Conservation (phyloP, 371 early-diverging fungal species). For the Sporodiniella umbellata region DNA sequence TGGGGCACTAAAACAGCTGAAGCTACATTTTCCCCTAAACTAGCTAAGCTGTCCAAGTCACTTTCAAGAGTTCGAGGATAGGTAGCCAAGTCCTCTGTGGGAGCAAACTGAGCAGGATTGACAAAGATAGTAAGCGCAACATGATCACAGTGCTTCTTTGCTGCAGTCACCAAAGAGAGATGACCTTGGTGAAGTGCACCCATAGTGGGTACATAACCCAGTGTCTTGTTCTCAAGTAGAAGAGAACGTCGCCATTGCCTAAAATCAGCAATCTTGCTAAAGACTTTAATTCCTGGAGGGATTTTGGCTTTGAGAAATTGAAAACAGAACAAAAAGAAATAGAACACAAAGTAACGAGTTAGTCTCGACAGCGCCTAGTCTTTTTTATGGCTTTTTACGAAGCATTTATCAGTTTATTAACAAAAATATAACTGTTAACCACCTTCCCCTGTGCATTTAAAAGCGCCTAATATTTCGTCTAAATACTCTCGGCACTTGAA, state of each 20-base stretch:
- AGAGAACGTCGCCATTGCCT: slow-evolving; percentile 63
- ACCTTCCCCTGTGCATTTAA: neutral
- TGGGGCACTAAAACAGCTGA: slow-evolving; percentile 77
- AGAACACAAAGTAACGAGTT: too few relatives aligned
- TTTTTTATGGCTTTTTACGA: too few relatives aligned
- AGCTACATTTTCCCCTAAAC: slow-evolving; percentile 34
- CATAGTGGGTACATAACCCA: slow-evolving; percentile 87
- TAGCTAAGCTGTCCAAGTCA: slow-evolving; percentile 67
- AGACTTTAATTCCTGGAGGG: slow-evolving; percentile 54
- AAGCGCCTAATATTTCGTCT: too few relatives aligned
- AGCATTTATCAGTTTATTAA: too few relatives aligned
- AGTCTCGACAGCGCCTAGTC: too few relatives aligned
- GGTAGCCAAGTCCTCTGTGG: slow-evolving; percentile 86
- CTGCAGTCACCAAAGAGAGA: slow-evolving; percentile 65
- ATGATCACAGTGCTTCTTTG: slow-evolving; percentile 58
- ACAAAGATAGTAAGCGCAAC: slow-evolving; percentile 92
- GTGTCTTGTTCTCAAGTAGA: slow-evolving; percentile 41
- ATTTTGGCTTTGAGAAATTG: slow-evolving; percentile 18
- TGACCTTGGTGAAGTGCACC: slow-evolving; percentile 94
- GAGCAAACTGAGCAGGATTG: slow-evolving; percentile 97
- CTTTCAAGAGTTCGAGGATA: slow-evolving; percentile 84
- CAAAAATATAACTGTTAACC: too few relatives aligned
- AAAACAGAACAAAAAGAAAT: neutral
- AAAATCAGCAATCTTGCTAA: slow-evolving; percentile 60
- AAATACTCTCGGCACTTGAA: neutral